These are phyloP conservation scores for Tulasnella calospora DNA, from an alignment of 768 basidiomycete species.

Conservation along the genomic window DNA sequence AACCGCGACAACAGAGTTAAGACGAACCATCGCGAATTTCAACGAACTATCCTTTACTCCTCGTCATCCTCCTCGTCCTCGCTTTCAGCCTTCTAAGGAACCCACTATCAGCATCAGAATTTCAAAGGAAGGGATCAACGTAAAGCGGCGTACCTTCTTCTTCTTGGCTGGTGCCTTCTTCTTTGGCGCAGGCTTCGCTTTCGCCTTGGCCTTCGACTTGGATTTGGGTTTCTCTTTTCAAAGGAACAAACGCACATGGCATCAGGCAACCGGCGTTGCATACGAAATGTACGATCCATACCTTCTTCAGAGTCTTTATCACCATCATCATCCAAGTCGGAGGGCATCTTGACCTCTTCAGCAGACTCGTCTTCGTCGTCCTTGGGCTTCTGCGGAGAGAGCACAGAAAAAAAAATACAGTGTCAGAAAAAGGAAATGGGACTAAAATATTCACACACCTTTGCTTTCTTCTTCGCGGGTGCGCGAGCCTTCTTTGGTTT, in stretches of 20 bases:
- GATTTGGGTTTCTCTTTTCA: background rate
- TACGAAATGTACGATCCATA: background rate
- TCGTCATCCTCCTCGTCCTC: background rate
- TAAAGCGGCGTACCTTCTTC: background rate
- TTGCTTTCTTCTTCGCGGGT: slow-evolving; percentile 22
- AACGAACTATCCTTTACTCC: background rate
- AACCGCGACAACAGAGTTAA: background rate
- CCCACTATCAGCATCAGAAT: background rate
- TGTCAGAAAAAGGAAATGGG: background rate
- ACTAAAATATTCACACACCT: slow-evolving; percentile 32
- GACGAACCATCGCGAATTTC: background rate
- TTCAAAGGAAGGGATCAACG: background rate
- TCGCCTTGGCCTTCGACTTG: slow-evolving; percentile 10
- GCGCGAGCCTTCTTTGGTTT: slow-evolving; percentile 36
- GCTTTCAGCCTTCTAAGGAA: background rate
- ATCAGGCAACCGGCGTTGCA: background rate
- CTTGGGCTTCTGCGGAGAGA: slow-evolving; percentile 30
- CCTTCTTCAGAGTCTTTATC: slow-evolving; percentile 43
- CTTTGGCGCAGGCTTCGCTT: background rate
- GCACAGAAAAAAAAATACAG: background rate
- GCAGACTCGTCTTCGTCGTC: slow-evolving; percentile 41
- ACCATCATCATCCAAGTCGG: slow-evolving; percentile 45
- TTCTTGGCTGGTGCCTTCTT: slow-evolving; percentile 11
- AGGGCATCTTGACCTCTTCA: slow-evolving; percentile 45
- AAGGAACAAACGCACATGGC: background rate